A percentile compares a stretch with the other conserved stretches of the same genome.
These are phyloP conservation scores for Clarireedia sp. DNA, from an alignment of 2,329 filamentous ascomycete genomes.

Conservation along the genomic window DNA sequence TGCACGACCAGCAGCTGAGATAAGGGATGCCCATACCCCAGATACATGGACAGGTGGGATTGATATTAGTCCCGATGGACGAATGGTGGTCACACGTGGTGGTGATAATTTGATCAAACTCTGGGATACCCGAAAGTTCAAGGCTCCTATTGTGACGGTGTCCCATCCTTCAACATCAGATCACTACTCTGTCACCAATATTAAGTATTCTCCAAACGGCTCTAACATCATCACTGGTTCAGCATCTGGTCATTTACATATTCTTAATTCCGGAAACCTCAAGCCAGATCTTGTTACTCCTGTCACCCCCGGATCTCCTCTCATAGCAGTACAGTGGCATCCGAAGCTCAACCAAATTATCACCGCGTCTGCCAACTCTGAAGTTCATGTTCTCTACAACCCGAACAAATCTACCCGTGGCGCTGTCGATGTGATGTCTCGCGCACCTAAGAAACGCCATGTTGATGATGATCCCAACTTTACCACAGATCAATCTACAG, in stretches of 20 bases:
- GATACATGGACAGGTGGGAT: slow-evolving; percentile 89
- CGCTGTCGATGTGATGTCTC: slow-evolving; percentile 82
- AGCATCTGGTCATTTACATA: slow-evolving; percentile 75
- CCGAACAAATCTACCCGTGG: slow-evolving; percentile 74
- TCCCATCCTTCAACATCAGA: slow-evolving; percentile 75
- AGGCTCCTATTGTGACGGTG: slow-evolving; percentile 72
- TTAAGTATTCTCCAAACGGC: slow-evolving; percentile 79
- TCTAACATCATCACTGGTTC: slow-evolving; percentile 86
- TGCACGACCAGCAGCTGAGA: slow-evolving; percentile 71
- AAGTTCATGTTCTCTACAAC: slow-evolving; percentile 85
- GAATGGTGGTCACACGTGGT: slow-evolving; percentile 82
- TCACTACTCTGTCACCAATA: slow-evolving; percentile 77
- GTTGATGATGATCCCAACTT: slow-evolving; percentile 86
- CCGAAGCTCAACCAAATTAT: slow-evolving; percentile 92
- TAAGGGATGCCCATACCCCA: slow-evolving; percentile 71
- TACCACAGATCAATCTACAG: slow-evolving; percentile 74
- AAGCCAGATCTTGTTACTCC: slow-evolving; percentile 77
- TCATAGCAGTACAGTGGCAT: slow-evolving; percentile 88
- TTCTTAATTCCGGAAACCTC: slow-evolving; percentile 87
- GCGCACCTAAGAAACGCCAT: slow-evolving; percentile 88
- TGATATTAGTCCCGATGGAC: slow-evolving; percentile 83
- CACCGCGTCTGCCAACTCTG: slow-evolving; percentile 84
- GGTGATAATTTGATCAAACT: slow-evolving; percentile 91
- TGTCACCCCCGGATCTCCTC: slow-evolving; percentile 73
- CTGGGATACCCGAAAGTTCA: slow-evolving; percentile 97